phyloP scores from a whole-genome alignment of 2,329 filamentous ascomycete genomes.

The Fusarium domesticum region DNA sequence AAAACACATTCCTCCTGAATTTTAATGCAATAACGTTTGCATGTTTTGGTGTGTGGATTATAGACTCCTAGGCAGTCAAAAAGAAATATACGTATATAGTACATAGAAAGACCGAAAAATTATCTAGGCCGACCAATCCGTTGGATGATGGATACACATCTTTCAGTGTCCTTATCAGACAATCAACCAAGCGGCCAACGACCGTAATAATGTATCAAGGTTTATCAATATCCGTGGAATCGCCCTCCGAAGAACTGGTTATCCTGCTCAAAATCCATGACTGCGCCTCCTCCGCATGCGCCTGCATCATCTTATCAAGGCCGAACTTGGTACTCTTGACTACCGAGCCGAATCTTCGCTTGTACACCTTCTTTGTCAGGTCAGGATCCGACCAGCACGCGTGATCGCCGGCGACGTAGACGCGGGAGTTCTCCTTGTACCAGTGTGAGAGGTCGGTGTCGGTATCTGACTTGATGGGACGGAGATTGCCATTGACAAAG shows the following conservation, averaged over 20 bases:
- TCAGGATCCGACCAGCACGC: constrained; percentile 69
- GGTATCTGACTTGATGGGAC: constrained; percentile 74
- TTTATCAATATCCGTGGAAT: constrained; percentile 51
- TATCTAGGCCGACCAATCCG: too few relatives aligned
- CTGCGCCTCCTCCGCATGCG: constrained; percentile 50
- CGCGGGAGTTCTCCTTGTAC: constrained; percentile 78
- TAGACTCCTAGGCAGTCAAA: not conserved
- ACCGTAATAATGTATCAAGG: constrained; percentile 15
- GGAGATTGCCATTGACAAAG: constrained; percentile 75
- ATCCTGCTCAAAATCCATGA: constrained; percentile 49
- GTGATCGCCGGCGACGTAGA: constrained; percentile 75
- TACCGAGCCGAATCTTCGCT: constrained; percentile 59
- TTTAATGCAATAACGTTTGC: not conserved
- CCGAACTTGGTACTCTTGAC: constrained; percentile 48
- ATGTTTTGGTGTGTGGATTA: not conserved
- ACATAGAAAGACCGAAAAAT: not conserved
- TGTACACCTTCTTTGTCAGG: constrained; percentile 55
- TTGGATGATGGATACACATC: too few relatives aligned
- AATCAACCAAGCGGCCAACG: not conserved
- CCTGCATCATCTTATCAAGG: constrained; percentile 55
- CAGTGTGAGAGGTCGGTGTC: constrained; percentile 71
- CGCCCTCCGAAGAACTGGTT: constrained; percentile 34
- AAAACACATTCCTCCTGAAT: not conserved
- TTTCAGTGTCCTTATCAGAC: not conserved
- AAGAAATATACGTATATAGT: not conserved